Percentiles rank a stretch among this genome's conserved stretches.
Evolutionary conservation across 805 yeast species (phyloP).

Genomic region (Cyberlindnera mississippiensis): DNA sequence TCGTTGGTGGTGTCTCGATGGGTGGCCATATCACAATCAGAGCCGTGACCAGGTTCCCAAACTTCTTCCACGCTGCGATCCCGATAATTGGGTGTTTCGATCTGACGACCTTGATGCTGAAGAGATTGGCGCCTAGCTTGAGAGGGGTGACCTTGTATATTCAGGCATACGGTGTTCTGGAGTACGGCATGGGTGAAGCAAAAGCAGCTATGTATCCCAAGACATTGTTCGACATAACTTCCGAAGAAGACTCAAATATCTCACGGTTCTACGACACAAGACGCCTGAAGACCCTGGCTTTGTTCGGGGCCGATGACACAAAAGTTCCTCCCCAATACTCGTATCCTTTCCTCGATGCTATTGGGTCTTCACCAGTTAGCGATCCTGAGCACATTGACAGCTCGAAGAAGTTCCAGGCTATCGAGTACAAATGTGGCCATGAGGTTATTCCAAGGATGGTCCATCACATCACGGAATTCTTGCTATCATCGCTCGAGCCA

Average conservation of each 20-base stretch:
- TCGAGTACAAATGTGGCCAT: slow-evolving; percentile 18
- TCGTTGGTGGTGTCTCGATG: slow-evolving; percentile 24
- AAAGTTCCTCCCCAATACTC: slow-evolving; percentile 15
- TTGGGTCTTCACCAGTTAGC: not conserved
- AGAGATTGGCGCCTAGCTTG: slow-evolving; percentile 9
- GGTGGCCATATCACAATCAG: slow-evolving; percentile 24
- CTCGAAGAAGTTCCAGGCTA: slow-evolving; percentile 11
- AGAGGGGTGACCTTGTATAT: slow-evolving; percentile 4
- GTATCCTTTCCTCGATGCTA: slow-evolving; percentile 11
- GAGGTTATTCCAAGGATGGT: too few species aligned
- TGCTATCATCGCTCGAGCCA: too few species aligned
- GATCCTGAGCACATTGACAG: slow-evolving; percentile 5
- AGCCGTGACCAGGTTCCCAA: slow-evolving; percentile 13
- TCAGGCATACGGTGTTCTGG: slow-evolving; percentile 8
- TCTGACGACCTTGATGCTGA: slow-evolving; percentile 16
- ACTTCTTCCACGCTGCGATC: slow-evolving; percentile 15
- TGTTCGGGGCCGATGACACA: slow-evolving; percentile 21
- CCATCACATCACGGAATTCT: too few species aligned
- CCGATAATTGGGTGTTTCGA: slow-evolving; percentile 26
- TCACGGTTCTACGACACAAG: slow-evolving; percentile 10
- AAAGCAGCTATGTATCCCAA: slow-evolving; percentile 5
- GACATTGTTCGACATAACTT: slow-evolving; percentile 9
- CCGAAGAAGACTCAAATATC: slow-evolving; percentile 17
- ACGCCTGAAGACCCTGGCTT: slow-evolving; percentile 16
- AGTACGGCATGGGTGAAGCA: not conserved